A percentile compares a stretch with the other conserved stretches of the same genome.
Evolutionary conservation across 495 filamentous ascomycete genomes (phyloP).

Genomic region (Neurospora sp.): DNA sequence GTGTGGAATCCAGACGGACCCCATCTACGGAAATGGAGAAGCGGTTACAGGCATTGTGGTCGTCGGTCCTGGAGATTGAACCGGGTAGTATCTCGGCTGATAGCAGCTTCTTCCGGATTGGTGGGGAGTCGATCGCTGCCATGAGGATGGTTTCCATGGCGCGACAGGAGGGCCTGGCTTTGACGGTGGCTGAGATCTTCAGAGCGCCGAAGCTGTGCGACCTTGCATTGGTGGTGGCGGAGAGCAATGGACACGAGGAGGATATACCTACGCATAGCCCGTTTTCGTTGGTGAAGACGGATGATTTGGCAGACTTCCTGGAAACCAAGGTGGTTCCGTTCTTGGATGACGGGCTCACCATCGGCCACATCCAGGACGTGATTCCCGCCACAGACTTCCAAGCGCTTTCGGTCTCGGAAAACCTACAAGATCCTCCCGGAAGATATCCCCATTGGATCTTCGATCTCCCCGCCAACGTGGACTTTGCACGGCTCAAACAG

Average conservation of each 20-base stretch:
- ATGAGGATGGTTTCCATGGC: conserved; percentile 56
- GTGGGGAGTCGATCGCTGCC: conserved; percentile 60
- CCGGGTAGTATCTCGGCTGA: conserved; percentile 33
- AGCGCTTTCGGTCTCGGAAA: conserved; percentile 44
- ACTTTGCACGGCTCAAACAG: conserved; percentile 36
- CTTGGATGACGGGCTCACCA: not conserved
- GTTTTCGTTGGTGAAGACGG: not conserved
- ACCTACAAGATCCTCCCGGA: conserved; percentile 19
- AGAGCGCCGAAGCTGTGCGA: conserved; percentile 36
- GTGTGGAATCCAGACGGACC: not conserved
- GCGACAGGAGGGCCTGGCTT: conserved; percentile 33
- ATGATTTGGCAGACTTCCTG: not conserved
- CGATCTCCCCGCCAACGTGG: conserved; percentile 43
- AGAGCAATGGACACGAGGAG: not conserved
- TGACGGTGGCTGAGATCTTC: conserved; percentile 47
- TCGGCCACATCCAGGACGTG: conserved; percentile 25
- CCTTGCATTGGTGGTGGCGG: conserved; percentile 18
- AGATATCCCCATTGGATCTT: conserved; percentile 25
- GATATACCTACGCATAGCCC: not conserved
- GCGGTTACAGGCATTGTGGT: conserved; percentile 22
- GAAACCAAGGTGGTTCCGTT: not conserved
- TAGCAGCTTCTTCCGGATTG: conserved; percentile 52
- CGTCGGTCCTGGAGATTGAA: conserved; percentile 13
- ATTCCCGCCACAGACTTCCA: conserved; percentile 55
- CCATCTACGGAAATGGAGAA: conserved; percentile 15